These are phyloP conservation scores for Acanthamoeba polyphaga DNA, from an alignment of 208 protist species.

Conservation along the genomic window DNA sequence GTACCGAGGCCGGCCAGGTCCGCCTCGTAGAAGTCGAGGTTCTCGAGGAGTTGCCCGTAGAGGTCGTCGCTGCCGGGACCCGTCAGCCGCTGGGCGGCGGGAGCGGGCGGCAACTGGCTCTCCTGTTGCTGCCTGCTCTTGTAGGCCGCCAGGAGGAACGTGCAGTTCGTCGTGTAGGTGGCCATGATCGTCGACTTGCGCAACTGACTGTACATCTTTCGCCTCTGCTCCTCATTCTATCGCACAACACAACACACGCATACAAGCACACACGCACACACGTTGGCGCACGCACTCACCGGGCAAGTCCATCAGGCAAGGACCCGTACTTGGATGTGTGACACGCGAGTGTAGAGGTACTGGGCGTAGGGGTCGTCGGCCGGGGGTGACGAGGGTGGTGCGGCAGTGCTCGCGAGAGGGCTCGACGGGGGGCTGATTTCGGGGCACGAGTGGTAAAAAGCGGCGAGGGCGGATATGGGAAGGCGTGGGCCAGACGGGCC, in stretches of 20 bases:
- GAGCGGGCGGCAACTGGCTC: neutral
- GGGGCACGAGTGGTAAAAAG: neutral
- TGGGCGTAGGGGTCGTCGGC: neutral
- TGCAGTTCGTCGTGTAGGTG: neutral
- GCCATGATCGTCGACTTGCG: neutral
- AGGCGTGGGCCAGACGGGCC: neutral
- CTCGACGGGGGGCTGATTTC: neutral
- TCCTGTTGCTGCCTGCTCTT: neutral
- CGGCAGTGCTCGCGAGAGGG: neutral
- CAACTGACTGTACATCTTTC: neutral
- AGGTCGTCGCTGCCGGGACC: neutral
- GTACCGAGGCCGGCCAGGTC: neutral
- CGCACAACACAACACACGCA: neutral
- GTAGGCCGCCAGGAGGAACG: neutral
- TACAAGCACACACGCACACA: too few species aligned
- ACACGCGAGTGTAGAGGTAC: neutral
- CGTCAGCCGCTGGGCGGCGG: neutral
- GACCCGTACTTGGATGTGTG: neutral
- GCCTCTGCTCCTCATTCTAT: neutral
- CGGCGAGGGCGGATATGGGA: neutral
- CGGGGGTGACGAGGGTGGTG: neutral
- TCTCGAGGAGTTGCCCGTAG: neutral
- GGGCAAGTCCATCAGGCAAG: too few species aligned
- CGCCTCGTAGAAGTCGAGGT: neutral
- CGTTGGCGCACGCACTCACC: neutral